Evolutionary conservation across 495 filamentous ascomycete species (phyloP).

Genomic region (Annulohypoxylon moriforme): DNA sequence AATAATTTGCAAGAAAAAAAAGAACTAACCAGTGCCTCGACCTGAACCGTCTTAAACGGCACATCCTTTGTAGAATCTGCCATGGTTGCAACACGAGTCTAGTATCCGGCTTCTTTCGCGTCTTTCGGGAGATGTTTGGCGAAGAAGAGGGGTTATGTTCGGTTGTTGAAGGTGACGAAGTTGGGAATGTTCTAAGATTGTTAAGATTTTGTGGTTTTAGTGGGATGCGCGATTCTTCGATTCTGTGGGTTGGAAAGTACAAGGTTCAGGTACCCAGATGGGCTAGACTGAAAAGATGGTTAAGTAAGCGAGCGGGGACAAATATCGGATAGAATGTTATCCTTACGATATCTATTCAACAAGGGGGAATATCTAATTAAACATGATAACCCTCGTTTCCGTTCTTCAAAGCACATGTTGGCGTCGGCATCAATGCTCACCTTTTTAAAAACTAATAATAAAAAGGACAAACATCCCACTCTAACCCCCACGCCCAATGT

Average conservation of each 20-base stretch:
- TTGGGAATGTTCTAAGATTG: conserved; percentile 38
- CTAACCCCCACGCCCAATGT: conserved; percentile 52
- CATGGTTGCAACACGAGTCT: conserved; percentile 47
- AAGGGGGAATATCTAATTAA: background rate
- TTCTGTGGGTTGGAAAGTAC: conserved; percentile 48
- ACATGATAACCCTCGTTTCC: background rate
- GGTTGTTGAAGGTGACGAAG: conserved; percentile 29
- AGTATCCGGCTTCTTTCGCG: background rate
- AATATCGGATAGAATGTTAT: background rate
- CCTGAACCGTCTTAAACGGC: conserved; percentile 81
- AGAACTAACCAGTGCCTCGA: conserved; percentile 78
- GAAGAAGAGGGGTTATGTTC: background rate
- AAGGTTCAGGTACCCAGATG: background rate
- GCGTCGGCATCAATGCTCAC: conserved; percentile 33
- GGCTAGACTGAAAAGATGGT: background rate
- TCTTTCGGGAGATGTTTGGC: background rate
- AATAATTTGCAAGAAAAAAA: conserved; percentile 31
- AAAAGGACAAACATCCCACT: conserved; percentile 44
- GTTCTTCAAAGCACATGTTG: conserved; percentile 12
- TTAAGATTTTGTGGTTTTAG: conserved; percentile 44
- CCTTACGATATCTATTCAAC: background rate
- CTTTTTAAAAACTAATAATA: background rate
- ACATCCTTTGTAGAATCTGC: conserved; percentile 65
- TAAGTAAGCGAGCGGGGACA: background rate
- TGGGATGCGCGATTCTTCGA: conserved; percentile 38